phyloP scores from a whole-genome alignment of 345 rosid species.

The Draba incana region DNA sequence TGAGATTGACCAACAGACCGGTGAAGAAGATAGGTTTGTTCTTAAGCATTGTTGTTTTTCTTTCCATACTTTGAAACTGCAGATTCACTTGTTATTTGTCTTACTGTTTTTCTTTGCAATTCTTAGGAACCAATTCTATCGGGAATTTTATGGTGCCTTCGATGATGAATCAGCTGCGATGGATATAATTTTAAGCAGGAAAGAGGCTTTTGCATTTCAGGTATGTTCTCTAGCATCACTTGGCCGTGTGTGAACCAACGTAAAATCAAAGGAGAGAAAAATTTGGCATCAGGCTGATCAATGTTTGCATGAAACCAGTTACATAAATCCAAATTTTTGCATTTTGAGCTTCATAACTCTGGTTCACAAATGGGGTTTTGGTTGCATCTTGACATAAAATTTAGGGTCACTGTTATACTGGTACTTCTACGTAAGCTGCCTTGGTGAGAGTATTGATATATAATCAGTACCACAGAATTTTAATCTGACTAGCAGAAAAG shows the following conservation, averaged over 20 bases:
- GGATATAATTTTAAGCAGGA: slow-evolving; percentile 76
- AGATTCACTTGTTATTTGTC: slow-evolving; percentile 16
- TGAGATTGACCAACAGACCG: slow-evolving; percentile 61
- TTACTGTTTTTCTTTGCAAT: slow-evolving; percentile 27
- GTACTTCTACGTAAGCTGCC: neutral
- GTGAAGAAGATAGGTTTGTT: slow-evolving; percentile 67
- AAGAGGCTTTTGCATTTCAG: slow-evolving; percentile 77
- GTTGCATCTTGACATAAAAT: too few relatives aligned
- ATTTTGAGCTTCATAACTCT: too few relatives aligned
- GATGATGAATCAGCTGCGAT: slow-evolving; percentile 88
- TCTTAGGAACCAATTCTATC: slow-evolving; percentile 76
- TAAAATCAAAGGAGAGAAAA: slow-evolving; percentile 1
- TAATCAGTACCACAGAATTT: slow-evolving; percentile 1
- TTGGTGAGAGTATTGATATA: slow-evolving; percentile 11
- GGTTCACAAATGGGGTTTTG: too few relatives aligned
- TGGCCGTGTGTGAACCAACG: neutral
- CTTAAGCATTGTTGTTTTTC: slow-evolving; percentile 18
- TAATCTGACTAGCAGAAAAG: slow-evolving; percentile 12
- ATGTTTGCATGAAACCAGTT: slow-evolving; percentile 5
- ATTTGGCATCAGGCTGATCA: slow-evolving; percentile 2
- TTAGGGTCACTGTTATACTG: too few relatives aligned
- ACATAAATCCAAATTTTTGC: neutral
- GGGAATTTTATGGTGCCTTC: slow-evolving; percentile 71
- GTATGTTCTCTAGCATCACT: slow-evolving; percentile 46
- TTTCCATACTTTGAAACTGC: slow-evolving; percentile 20